Percentiles rank a stretch among this genome's conserved stretches.
These are phyloP conservation scores for Phytophthora tubulina DNA, from an alignment of 352 stramenopile species.

Conservation along the genomic window DNA sequence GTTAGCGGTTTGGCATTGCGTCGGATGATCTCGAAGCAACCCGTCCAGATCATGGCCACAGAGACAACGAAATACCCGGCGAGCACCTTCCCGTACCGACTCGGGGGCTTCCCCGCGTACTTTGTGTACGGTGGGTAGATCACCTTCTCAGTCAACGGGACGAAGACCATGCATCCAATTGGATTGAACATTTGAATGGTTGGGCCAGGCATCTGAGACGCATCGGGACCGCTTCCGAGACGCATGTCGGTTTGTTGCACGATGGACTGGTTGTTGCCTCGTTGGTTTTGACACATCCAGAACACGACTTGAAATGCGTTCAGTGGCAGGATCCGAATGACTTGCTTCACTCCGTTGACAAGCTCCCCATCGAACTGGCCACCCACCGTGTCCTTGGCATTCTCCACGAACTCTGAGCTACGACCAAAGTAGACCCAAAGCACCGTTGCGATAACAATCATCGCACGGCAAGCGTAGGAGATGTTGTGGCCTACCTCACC, in stretches of 20 bases:
- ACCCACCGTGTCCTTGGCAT: constrained; percentile 48
- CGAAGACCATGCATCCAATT: constrained; percentile 46
- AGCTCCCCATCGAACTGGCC: constrained; percentile 49
- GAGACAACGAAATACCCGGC: constrained; percentile 46
- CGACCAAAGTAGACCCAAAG: constrained; percentile 57
- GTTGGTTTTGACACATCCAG: constrained; percentile 66
- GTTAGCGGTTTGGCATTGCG: too few species aligned
- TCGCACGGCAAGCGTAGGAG: constrained; percentile 50
- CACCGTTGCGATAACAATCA: constrained; percentile 47
- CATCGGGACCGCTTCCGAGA: constrained; percentile 39
- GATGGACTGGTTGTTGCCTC: constrained; percentile 74
- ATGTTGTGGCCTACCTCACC: constrained; percentile 47
- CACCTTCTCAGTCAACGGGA: constrained; percentile 48
- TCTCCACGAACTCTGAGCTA: constrained; percentile 56
- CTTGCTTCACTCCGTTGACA: constrained; percentile 61
- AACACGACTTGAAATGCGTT: constrained; percentile 71
- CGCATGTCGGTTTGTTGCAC: constrained; percentile 68
- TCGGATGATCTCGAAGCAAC: constrained; percentile 48
- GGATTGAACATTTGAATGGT: constrained; percentile 63
- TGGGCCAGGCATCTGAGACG: constrained; percentile 55
- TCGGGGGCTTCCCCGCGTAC: constrained; percentile 45
- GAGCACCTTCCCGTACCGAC: constrained; percentile 48
- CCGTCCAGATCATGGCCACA: constrained; percentile 54
- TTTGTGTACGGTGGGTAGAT: constrained; percentile 57
- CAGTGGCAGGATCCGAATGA: constrained; percentile 40